These are phyloP conservation scores for Trypanosoma theileri DNA, from an alignment of 208 protist genomes.

Conservation along the genomic window DNA sequence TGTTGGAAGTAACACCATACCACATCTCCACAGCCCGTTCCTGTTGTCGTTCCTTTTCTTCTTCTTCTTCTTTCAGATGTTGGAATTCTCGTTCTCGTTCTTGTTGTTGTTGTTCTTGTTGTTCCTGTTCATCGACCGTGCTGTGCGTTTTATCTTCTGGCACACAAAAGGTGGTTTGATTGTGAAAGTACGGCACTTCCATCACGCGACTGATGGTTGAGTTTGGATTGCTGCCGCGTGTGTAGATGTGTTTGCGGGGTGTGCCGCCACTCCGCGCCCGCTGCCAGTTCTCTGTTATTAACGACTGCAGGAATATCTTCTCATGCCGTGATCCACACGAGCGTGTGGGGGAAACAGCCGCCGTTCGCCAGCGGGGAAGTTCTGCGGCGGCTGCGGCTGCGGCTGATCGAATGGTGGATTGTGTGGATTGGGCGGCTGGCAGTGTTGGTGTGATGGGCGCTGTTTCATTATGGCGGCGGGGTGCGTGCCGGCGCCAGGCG, in stretches of 20 bases:
- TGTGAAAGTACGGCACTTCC: conserved; percentile 21
- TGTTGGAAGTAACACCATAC: conserved; percentile 21
- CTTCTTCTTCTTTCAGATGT: neutral
- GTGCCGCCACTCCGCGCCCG: too few species aligned
- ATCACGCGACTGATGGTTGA: neutral
- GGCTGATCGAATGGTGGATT: neutral
- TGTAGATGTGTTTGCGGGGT: too few species aligned
- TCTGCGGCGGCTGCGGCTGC: neutral
- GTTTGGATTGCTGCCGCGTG: neutral
- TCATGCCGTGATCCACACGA: neutral
- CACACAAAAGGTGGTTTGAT: conserved; percentile 19
- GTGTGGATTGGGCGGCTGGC: too few species aligned
- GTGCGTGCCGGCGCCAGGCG: conserved; percentile 8
- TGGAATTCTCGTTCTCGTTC: neutral
- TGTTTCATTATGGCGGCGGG: too few species aligned
- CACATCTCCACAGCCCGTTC: neutral
- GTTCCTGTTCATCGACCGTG: neutral
- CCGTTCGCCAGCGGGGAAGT: neutral
- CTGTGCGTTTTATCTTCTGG: neutral
- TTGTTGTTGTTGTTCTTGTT: neutral
- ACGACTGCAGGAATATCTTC: neutral
- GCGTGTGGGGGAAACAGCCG: neutral
- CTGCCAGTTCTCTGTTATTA: neutral
- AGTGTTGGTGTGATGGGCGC: too few species aligned
- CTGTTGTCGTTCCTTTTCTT: neutral